Evolutionary conservation across 176 grass and related monocot genomes (phyloP).

Genomic region (Otatea glauca): DNA sequence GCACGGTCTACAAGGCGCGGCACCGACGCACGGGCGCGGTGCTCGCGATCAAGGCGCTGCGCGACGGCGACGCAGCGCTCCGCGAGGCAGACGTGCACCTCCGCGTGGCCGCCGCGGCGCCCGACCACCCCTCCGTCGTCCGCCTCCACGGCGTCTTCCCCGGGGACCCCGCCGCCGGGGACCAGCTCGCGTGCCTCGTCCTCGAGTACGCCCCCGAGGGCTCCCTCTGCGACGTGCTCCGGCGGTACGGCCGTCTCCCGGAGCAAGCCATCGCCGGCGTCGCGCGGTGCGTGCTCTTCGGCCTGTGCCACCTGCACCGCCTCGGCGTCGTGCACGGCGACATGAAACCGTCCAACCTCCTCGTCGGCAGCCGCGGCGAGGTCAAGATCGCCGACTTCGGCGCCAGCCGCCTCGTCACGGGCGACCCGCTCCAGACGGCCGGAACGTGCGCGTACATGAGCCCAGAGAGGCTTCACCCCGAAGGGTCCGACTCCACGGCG

Average conservation of each 20-base stretch:
- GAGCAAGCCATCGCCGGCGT: constrained; percentile 38
- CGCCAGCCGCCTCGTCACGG: too few relatives aligned
- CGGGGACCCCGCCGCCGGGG: neutral
- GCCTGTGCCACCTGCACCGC: constrained; percentile 47
- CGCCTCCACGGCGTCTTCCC: constrained; percentile 38
- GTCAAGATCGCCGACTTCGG: constrained; percentile 62
- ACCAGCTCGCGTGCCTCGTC: constrained; percentile 23
- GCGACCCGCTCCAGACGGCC: too few relatives aligned
- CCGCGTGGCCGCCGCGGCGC: neutral
- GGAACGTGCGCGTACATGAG: too few relatives aligned
- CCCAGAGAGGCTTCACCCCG: too few relatives aligned
- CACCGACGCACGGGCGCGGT: constrained; percentile 3
- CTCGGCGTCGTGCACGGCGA: constrained; percentile 55
- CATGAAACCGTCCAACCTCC: constrained; percentile 59
- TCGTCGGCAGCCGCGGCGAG: constrained; percentile 34
- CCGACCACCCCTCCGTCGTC: constrained; percentile 40
- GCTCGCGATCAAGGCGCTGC: constrained; percentile 45
- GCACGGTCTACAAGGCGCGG: constrained; percentile 52
- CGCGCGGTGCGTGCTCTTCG: constrained; percentile 34
- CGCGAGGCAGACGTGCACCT: constrained; percentile 44
- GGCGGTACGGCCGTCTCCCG: constrained; percentile 13
- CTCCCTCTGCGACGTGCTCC: constrained; percentile 47
- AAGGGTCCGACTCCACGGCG: constrained; percentile 5
- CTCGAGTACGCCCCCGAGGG: constrained; percentile 42
- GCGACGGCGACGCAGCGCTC: neutral